Conservation (phyloP, 345 rosid genomes). For the Conringia planisiliqua region DNA sequence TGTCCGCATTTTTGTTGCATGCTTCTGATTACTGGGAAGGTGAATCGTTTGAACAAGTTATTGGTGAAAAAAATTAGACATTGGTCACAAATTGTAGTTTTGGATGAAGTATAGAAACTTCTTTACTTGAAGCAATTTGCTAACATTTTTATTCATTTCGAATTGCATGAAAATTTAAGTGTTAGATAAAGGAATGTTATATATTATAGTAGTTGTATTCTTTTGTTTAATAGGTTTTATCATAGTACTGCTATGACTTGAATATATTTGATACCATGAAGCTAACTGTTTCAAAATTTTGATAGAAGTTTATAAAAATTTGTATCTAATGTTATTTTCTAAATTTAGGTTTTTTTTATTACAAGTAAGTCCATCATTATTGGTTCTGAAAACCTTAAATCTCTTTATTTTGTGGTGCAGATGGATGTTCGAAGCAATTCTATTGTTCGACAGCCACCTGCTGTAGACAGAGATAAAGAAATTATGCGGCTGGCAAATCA, state of each 20-base stretch:
- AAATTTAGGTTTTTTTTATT: not conserved
- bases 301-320: not conserved
- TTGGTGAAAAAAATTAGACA: conserved; percentile 2
- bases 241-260: not conserved
- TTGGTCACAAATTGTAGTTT: not conserved
- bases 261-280: not conserved
- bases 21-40: not conserved
- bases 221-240: not conserved
- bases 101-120: not conserved
- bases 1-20: not conserved
- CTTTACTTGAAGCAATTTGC: conserved; percentile 2
- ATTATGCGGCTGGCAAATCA: conserved; percentile 50
- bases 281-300: not conserved
- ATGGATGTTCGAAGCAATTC: conserved; percentile 68
- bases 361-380: not conserved
- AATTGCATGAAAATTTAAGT: conserved; percentile 10
- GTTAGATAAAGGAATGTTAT: not conserved
- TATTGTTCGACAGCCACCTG: conserved; percentile 55
- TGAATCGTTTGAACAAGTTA: not conserved
- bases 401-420: conserved; percentile 39
- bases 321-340: not conserved
- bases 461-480: conserved; percentile 72
- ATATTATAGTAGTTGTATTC: not conserved
- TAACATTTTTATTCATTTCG: not conserved
- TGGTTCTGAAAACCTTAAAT: conserved; percentile 6